A percentile compares a stretch with the other conserved stretches of the same genome.
Conservation (phyloP, 768 basidiomycete species). For the Lentinula edodes region DNA sequence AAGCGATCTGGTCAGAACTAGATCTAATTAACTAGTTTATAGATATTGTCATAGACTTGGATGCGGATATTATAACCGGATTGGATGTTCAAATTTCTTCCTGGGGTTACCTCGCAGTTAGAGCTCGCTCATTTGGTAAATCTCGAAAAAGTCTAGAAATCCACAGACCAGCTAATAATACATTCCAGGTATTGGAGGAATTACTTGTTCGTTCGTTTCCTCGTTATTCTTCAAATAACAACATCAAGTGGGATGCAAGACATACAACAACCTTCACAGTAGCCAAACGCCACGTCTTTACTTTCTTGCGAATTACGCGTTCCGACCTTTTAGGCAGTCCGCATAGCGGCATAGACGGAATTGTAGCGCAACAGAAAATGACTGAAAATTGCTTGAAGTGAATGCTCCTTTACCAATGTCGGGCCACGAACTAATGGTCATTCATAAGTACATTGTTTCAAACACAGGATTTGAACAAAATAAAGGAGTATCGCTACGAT, state of each 20-base stretch:
- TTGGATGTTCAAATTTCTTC: slow-evolving; percentile 88
- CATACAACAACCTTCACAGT: slow-evolving; percentile 82
- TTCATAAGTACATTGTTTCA: slow-evolving; percentile 76
- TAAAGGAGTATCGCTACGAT: slow-evolving; percentile 82
- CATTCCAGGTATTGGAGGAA: slow-evolving; percentile 61
- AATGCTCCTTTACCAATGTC: not conserved
- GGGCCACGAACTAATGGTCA: slow-evolving; percentile 7
- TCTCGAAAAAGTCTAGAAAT: too few relatives aligned
- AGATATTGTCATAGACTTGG: slow-evolving; percentile 68
- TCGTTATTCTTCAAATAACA: slow-evolving; percentile 25
- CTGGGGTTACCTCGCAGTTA: slow-evolving; percentile 85
- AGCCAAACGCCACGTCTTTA: slow-evolving; percentile 84
- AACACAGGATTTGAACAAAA: slow-evolving; percentile 79
- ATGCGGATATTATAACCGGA: slow-evolving; percentile 88
- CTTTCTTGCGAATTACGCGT: slow-evolving; percentile 89
- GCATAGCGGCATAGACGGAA: slow-evolving; percentile 90
- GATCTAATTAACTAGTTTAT: slow-evolving; percentile 74
- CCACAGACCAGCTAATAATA: too few relatives aligned
- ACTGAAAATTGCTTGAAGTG: slow-evolving; percentile 89
- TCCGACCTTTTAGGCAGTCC: slow-evolving; percentile 85
- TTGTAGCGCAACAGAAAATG: slow-evolving; percentile 90
- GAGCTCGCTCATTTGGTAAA: slow-evolving; percentile 59
- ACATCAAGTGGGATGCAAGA: slow-evolving; percentile 64
- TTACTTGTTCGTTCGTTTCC: slow-evolving; percentile 71
- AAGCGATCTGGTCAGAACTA: slow-evolving; percentile 62